Base-by-base conservation (phyloP, 352 stramenopile genomes). In the Pythium brassicae region DNA sequence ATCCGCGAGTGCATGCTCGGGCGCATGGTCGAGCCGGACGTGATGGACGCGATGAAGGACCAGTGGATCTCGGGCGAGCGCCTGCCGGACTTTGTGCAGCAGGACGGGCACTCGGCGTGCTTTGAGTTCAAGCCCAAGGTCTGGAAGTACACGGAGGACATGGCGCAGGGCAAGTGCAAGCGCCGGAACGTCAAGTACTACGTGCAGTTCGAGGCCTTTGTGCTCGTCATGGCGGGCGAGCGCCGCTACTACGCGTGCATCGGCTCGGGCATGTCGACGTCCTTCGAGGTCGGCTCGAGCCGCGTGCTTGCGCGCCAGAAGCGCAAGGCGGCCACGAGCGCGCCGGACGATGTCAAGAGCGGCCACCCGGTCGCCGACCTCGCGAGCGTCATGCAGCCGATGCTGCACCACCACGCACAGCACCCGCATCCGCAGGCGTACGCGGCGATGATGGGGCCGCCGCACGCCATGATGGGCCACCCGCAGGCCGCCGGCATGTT, bases 101-200 rank as follows among this genome's bases (percentile, higher is more conserved):
- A 88, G 53, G 77, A 87, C 22, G 57, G 55, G 43, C 78, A 89
- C 66, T 71, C 85, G 19, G 79, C 84, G 32, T 87, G 78, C 65
- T 94, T 86, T 55, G 82, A 92, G 66, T 94, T 94, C 68, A 94
- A 94, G 69, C 84, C 84, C 22, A 94, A 94, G 66, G 84, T 94
- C 2, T 94, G 84, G 84, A 94, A 94, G 66, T 94, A 94, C 78
- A 87, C 68, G 46, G 84, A 94, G 32, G 84, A 94, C 56, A 92
- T 94, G 84, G 71, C 81, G n/a, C 83, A 90, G 50, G 84, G 81
- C 72, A 92, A 92, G 67, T 92, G 82, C 72, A 94, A 94, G 62
- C 82, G 83, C 43, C 81, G 81, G 62, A 94, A 92, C 61, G 81
- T 94, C 61, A 88, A 89, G 71, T 94, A 92, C 66, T 94, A 94